phyloP scores from a whole-genome alignment of 176 grass and related monocot species.

The Zea mays region Zm-B73-REFERENCE-NAM-5.0 NC_050105.1:122622001-122622500 shows the following conservation, averaged over 20 bases:
- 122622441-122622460: constrained; percentile 9
- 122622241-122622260: not conserved
- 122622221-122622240: not conserved
- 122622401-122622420: constrained; percentile 25
- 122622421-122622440: constrained; percentile 38
- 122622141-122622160: too few relatives aligned
- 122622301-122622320: not conserved
- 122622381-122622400: constrained; percentile 20
- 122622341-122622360: not conserved
- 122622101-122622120: too few relatives aligned
- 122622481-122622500: too few relatives aligned
- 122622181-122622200: not conserved
- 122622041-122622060: too few relatives aligned
- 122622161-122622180: too few relatives aligned
- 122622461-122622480: constrained; percentile 30
- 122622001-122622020: too few relatives aligned
- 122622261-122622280: not conserved
- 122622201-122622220: not conserved
- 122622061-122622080: too few relatives aligned
- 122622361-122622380: constrained; percentile 32
- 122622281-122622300: not conserved
- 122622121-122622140: too few relatives aligned
- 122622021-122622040: too few relatives aligned
- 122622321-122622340: constrained; percentile 7
- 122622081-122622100: too few relatives aligned